Evolutionary conservation across 306 rosid genomes (phyloP).

Genomic region (Styphnolobium japonicum): DNA sequence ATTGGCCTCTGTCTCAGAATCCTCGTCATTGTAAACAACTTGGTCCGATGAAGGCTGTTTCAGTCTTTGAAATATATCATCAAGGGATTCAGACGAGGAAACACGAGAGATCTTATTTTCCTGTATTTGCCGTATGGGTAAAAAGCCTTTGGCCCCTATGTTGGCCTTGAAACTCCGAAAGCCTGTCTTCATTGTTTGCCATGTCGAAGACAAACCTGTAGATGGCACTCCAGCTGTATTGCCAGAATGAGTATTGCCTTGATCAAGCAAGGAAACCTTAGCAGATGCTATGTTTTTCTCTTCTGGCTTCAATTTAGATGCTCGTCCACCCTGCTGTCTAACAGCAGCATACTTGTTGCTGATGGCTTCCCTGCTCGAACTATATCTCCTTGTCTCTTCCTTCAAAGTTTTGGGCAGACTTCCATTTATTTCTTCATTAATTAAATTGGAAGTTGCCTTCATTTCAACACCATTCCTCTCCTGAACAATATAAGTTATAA

Average conservation of each 20-base stretch:
- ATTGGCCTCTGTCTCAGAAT: conserved; percentile 31
- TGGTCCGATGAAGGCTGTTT: conserved; percentile 61
- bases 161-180: conserved; percentile 77
- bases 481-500: conserved; percentile 41
- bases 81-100: conserved; percentile 85
- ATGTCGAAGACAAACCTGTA: conserved; percentile 64
- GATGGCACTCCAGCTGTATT: conserved; percentile 39
- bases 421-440: conserved; percentile 35
- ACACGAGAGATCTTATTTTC: conserved; percentile 47
- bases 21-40: conserved; percentile 39
- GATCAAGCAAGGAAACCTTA: conserved; percentile 68
- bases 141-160: conserved; percentile 53
- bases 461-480: conserved; percentile 60
- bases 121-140: conserved; percentile 63
- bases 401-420: conserved; percentile 44
- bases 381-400: conserved; percentile 64
- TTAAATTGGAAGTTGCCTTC: conserved; percentile 45
- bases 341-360: conserved; percentile 77
- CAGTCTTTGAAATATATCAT: conserved; percentile 89
- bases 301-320: conserved; percentile 48
- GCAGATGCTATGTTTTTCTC: conserved; percentile 56
- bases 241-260: conserved; percentile 29
- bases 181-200: conserved; percentile 80
- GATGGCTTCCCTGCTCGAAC: conserved; percentile 80
- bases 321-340: conserved; percentile 65